These are phyloP conservation scores for Ophiocytium majus DNA, from an alignment of 352 stramenopile species.

Conservation along the genomic window DNA sequence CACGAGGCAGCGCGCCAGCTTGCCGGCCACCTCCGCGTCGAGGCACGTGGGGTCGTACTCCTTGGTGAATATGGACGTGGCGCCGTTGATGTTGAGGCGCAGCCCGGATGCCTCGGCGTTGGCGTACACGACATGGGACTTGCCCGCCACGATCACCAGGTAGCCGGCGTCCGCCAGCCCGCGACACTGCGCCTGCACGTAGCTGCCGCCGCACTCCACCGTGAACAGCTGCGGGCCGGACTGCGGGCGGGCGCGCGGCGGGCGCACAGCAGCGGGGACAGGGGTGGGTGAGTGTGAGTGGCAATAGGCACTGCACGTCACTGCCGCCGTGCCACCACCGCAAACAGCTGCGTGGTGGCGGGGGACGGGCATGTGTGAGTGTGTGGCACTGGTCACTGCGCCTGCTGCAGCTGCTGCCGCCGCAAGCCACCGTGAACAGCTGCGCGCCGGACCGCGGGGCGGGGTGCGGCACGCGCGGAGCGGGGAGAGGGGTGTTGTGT, in stretches of 20 bases:
- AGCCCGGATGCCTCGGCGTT: constrained; percentile 63
- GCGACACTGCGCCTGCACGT: constrained; percentile 82
- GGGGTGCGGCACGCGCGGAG: no score
- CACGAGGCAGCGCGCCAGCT: constrained; percentile 98
- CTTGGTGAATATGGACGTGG: constrained; percentile 95
- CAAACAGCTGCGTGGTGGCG: no score
- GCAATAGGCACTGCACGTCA: no score
- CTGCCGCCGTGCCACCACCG: no score
- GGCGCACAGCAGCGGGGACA: no score
- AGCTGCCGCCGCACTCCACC: constrained; percentile 36
- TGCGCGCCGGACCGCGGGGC: no score
- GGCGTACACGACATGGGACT: constrained; percentile 59
- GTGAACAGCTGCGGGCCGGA: constrained; percentile 42
- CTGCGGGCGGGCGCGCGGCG: constrained; percentile 24
- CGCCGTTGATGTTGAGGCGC: constrained; percentile 82
- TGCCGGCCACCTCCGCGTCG: constrained; percentile 94
- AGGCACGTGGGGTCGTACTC: constrained; percentile 98
- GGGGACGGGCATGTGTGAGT: no score
- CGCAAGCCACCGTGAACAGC: no score
- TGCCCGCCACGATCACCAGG: constrained; percentile 91
- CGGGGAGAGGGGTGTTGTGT: no score
- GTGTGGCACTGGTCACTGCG: no score
- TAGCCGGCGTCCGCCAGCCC: constrained; percentile 95
- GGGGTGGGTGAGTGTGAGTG: no score
- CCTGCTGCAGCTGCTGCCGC: no score